Base-by-base conservation (phyloP, 306 rosid species). In the Urtica urens region DNA sequence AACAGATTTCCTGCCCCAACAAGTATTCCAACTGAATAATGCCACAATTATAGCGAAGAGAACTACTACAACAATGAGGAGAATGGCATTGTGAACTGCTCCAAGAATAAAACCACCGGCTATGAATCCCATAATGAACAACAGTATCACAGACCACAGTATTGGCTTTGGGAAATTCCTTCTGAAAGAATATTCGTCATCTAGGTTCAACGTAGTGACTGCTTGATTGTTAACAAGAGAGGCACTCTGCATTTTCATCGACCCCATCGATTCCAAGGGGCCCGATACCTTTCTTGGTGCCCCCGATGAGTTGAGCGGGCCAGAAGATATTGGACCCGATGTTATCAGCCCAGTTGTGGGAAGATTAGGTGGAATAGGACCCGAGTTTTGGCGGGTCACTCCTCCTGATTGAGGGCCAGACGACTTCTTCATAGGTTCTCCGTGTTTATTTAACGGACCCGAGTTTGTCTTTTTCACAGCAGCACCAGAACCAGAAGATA, bases 361-460 rank as follows among this genome's bases (percentile, higher is more conserved):
- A 57, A 90, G 95, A 68, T 68, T 81, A 0, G 97, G 96, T 45
- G 94, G 82, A 38, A 90, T 77, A 46, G 94, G 85, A 41, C 99
- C 99, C n/a, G 97, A 90, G 67, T 90, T 84, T 63, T 90, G 97
- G 59, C 97, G 94, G 3, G 97, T 76, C 64, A 71, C 93, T 10
- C 90, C 93, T 42, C 97, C 90, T n/a, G 99, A 76, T 71, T 90
- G 99, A 65, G 99, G 99, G 25, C 99, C 99, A 47, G 99, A 90
- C 7, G 86, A 71, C 76, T 81, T 88, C 80, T 88, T 90, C 38
- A 90, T 61, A 15, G 99, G 99, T 33, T 90, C 99, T 21, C 99
- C 99, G 17, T 90, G 99, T 62, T 90, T 90, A 61, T 78, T 90
- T 62, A 90, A 55, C 10, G 99, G 99, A 46, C 99, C 99, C 26